Evolutionary conservation across 2,329 filamentous ascomycete species (phyloP), one percentile per base, ranked within the genome.

Genomic region (Emergomyces orientalis): DNA sequence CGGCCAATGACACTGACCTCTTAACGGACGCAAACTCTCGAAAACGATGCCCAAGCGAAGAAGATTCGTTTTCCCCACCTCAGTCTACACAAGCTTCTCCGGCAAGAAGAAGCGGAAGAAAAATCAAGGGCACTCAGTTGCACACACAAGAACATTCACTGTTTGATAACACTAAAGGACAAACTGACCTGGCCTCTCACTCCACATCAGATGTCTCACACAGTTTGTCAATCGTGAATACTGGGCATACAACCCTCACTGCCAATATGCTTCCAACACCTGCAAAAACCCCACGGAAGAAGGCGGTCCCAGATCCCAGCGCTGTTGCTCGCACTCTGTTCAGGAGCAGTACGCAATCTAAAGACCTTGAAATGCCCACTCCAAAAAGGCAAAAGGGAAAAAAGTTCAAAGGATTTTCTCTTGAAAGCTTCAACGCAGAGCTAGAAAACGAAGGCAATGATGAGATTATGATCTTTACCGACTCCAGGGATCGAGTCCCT

Each of bases 201-300:
- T 43, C 57, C 19, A 49, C 49, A 43, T 25, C 25, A 32, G 52
- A 64, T 65, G 62, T 52, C 60, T 65, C 62, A 51, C 61, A 57
- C 30, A 60, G 27, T 51, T 25, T 58, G 61, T 61, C 65, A 43
- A 67, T 64, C 61, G 52, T 64, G 52, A 60, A 61, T 49, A 47
- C 58, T 69, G 54, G 60, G 68, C 63, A 61, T 63, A 47, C 62
- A 66, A 65, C 67, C 67, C 67, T 67, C 64, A 64, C 64, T 54
- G 32, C 62, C 64, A 68, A 74, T 59, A 82, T 85, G 78, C 77
- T 86, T 19, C 84, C 83, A 2, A 87, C 85, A 27, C 85, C 85
- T 22, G 79, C 80, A 52, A 86, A 86, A 73, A 86, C 84, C 11
- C 85, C 84, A 11, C 78, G 78, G 69, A 86, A 85, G 74, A 82